Base-by-base conservation (phyloP, 2,329 filamentous ascomycete species). In the Talaromyces sp. region DNA sequence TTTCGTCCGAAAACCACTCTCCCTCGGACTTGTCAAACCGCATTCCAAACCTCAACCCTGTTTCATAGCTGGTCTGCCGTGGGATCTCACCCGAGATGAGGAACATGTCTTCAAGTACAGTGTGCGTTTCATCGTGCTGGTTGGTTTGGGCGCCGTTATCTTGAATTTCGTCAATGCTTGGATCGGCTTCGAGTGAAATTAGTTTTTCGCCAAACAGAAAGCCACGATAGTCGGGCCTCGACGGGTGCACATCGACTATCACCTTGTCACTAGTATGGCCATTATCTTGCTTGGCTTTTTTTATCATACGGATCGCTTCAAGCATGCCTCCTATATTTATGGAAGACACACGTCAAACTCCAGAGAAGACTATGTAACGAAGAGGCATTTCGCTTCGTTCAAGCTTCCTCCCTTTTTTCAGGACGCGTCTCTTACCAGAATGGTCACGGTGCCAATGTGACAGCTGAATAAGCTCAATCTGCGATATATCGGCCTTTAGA, bases 391-490 rank as follows among this genome's bases (percentile, higher is more conserved):
- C 10, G 28, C 15, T 36, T 17, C 33, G 33, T 5, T 17, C 15
- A 13, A 13, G 5, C 13, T n/a, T n/a, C 17, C 6, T 9, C 36
- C 15, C 13, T 52, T 28, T 17, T 8, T 53, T 2, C 15, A 47
- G 10, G 44, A 22, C 22, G 7, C 11, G 49, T 30, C 25, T 53
- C 66, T n/a, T 57, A 77, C 80, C 81, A 28, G 81, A 83, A 64
- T 85, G 81, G 64, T 85, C 81, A 44, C 82, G 76, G 70, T 85
- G 81, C 82, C 82, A 84, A 65, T 83, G 80, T 5, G 80, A 82
- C 27, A 84, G 70, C 55, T 82, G 75, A 22, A 84, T 76, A 15
- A 78, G 61, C 64, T 84, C 82, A 27, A 85, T 72, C 0, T 68
- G 65, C 1, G 74, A 69, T 4, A 82, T 68, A 65, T 81, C 73